Conservation (phyloP, 768 basidiomycete species). For the Suillus weaverae region DNA sequence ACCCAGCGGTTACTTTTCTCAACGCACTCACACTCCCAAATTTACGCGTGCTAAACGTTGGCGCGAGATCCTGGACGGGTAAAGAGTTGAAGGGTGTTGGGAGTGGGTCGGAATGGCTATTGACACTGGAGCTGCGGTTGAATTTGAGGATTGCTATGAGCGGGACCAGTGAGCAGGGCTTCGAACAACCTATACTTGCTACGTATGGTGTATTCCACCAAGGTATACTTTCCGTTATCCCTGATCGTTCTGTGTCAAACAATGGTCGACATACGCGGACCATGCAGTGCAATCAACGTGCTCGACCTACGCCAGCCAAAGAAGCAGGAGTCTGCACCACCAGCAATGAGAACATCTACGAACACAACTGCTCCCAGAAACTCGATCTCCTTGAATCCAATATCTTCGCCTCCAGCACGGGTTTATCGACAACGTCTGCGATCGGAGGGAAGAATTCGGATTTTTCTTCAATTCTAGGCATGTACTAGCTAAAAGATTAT, state of each 20-base stretch:
- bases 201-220: neutral
- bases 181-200: neutral
- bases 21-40: neutral
- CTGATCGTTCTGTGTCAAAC: neutral
- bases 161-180: neutral
- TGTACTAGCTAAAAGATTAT: no score
- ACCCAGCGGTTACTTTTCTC: neutral
- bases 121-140: neutral
- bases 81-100: neutral
- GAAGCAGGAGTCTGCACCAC: no score
- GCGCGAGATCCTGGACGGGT: neutral
- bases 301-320: slow-evolving; percentile 6
- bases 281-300: slow-evolving; percentile 23
- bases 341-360: no score
- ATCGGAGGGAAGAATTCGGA: neutral
- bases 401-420: no score
- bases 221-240: neutral
- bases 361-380: no score
- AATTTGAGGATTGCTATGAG: neutral
- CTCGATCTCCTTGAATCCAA: no score
- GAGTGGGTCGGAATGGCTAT: neutral
- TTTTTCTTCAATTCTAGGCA: no score
- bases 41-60: neutral
- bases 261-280: slow-evolving; percentile 13
- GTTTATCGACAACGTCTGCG: no score